Evolutionary conservation across 495 filamentous ascomycete genomes (phyloP), one percentile per base, ranked within the genome.

Genomic region (Tuber calosporum): DNA sequence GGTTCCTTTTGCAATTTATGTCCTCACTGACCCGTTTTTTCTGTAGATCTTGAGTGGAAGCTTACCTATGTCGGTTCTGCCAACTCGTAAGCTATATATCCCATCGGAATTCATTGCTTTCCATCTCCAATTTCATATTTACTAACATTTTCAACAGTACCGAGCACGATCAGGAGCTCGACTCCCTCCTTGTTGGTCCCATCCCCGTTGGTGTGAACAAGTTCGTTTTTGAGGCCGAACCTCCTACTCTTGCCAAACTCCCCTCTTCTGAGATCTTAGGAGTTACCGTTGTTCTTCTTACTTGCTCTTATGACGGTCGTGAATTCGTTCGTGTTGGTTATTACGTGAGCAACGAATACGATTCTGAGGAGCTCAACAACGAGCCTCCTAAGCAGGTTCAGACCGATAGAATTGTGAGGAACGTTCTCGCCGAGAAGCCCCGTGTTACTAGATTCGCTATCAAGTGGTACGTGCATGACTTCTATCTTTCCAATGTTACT

Each of bases 291-390:
- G 94, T 99, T 77, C 90, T 99, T 58, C 89, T 99, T 74, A 95
- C 92, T 69, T 97, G 96, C 85, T 92, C 92, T 83, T 99, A 99
- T 84, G 95, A 98, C 80, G 89, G 91, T 71, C 87, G 95, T 79
- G 95, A 99, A 83, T 99, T 99, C 79, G 95, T 99, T 53, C 94
- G 95, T 78, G 95, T 99, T 36, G 95, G 95, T 58, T 99, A 99
- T 87, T 99, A 99, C 79, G 94, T 97, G 73, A 99, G 97, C 85
- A 98, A 98, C 78, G 96, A 98, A 82, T 99, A 99, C 82, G 92
- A 94, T 77, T 91, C 90, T 37, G 93, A 97, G 78, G 93, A 96
- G 83, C 86, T 99, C 67, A 88, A 87, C 74, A 88, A 89, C 37
- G 92, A 97, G 72, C 96, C 95, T 19, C 95, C 96, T 4, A 87